Conservation (phyloP, 2,329 filamentous ascomycete species). For the Aphanoascus verrucosus region DNA sequence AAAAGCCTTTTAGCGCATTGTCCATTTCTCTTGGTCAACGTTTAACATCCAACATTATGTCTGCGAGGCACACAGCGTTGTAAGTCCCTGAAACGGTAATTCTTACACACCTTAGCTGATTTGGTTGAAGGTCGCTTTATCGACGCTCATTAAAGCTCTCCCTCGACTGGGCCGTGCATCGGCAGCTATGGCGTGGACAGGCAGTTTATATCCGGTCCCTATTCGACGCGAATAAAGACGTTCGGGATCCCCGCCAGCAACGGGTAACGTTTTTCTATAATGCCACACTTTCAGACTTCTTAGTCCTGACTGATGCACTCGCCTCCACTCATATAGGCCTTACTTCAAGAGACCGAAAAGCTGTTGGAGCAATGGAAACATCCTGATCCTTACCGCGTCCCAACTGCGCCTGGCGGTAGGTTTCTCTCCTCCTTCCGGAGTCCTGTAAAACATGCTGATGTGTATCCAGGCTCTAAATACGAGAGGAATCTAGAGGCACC, state of each 20-base stretch:
- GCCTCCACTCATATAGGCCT: constrained; percentile 49
- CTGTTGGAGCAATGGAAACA: constrained; percentile 92
- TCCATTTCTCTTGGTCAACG: background rate
- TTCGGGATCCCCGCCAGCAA: constrained; percentile 75
- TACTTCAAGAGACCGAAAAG: constrained; percentile 80
- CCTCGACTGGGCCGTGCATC: constrained; percentile 89
- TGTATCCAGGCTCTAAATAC: constrained; percentile 70
- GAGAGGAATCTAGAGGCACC: constrained; percentile 82
- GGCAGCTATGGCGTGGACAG: constrained; percentile 88
- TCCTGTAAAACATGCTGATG: background rate
- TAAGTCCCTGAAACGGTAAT: constrained; percentile 21
- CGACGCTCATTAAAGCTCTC: constrained; percentile 85
- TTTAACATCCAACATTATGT: constrained; percentile 10
- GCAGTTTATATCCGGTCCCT: constrained; percentile 89
- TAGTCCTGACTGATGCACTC: background rate
- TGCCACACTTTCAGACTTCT: background rate
- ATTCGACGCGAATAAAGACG: constrained; percentile 83
- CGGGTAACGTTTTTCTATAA: constrained; percentile 46
- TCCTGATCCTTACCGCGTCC: constrained; percentile 80
- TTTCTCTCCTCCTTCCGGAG: background rate
- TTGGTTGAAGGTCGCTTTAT: constrained; percentile 57
- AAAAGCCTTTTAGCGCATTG: too few species aligned
- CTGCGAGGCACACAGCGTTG: constrained; percentile 26
- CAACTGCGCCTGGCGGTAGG: constrained; percentile 85
- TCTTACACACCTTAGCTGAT: background rate